Evolutionary conservation across 2,329 filamentous ascomycete species (phyloP), one percentile per base, ranked within the genome.

Genomic region (Epichloe typhina): DNA sequence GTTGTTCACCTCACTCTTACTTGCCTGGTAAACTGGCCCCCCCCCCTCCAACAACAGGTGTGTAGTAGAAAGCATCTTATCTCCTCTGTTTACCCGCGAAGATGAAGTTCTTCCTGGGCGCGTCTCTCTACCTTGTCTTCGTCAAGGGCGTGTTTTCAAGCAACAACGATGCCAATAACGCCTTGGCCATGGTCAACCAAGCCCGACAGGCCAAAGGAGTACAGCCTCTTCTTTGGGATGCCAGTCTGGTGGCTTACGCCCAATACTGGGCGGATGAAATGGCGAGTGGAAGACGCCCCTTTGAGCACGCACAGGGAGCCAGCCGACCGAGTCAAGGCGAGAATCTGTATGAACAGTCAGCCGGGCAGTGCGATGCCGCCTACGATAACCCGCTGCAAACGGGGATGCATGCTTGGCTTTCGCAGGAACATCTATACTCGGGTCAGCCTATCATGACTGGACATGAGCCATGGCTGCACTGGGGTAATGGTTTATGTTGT

Each of bases 401-500:
- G 3, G 63, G 63, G 5, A 58, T 61, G 47, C 56, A 53, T 7
- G 56, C 56, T 11, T 69, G 65, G 66, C 61, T 68, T 2, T 56
- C 55, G 7, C 56, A 67, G 46, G 64, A 53, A 31, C 52, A 56
- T 21, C 49, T 62, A 15, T 68, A 64, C 50, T 54, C 58, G 26
- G 59, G 61, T 15, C 58, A 62, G 52, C 60, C 64, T 43, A 58
- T 67, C 41, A 56, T 54, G 13, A 62, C 61, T 6, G 64, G 64
- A 6, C 57, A 62, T 13, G 65, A 66, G 52, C 58, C 57, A 3
- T 67, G 65, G 65, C 59, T 66, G 23, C 66, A 68, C 40, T 67
- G 64, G 64, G 64, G 65, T 67, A 61, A 53, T 13, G 61, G 11
- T 19, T 8, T n/a, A 26, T 8, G 8, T 26, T 31, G 33, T 5